A percentile compares a stretch with the other conserved stretches of the same genome.
Evolutionary conservation across 2,329 filamentous ascomycete genomes (phyloP).

Genomic region (Nemania sp.): DNA sequence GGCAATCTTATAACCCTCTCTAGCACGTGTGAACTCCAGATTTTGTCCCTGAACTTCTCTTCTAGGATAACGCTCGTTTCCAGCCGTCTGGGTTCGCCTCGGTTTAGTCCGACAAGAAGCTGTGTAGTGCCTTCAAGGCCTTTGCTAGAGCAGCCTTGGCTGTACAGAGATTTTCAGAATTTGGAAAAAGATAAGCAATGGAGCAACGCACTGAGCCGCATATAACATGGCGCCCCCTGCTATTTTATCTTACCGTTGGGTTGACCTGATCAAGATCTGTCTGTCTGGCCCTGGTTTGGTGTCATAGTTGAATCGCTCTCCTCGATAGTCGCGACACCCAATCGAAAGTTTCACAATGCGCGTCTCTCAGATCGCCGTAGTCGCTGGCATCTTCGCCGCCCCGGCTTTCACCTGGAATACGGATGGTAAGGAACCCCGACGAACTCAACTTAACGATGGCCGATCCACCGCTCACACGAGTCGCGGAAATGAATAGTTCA

Average conservation of each 20-base stretch:
- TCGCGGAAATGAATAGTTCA: constrained; percentile 19
- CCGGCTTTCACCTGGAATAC: constrained; percentile 31
- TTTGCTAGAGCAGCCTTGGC: constrained; percentile 1
- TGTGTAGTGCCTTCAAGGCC: neutral
- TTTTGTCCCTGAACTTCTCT: constrained; percentile 11
- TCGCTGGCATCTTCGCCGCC: constrained; percentile 19
- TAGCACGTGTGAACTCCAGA: neutral
- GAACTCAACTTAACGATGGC: neutral
- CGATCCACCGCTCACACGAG: neutral
- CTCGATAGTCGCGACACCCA: neutral
- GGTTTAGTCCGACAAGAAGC: constrained; percentile 8
- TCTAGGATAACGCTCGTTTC: constrained; percentile 14
- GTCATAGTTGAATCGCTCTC: neutral
- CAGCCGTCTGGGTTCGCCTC: constrained; percentile 5
- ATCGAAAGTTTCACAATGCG: constrained; percentile 21
- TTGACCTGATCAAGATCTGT: neutral
- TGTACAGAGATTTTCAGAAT: neutral
- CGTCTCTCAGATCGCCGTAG: constrained; percentile 18
- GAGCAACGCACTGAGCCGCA: neutral
- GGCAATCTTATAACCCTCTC: constrained; percentile 12
- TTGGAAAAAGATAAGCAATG: constrained; percentile 6
- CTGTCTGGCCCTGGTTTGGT: neutral
- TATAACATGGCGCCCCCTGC: constrained; percentile 1
- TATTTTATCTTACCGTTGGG: neutral
- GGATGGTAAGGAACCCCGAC: constrained; percentile 23